Percentiles rank a stretch among this genome's conserved stretches.
Evolutionary conservation across 345 rosid species (phyloP).

Genomic region (Syzygium aqueum): DNA sequence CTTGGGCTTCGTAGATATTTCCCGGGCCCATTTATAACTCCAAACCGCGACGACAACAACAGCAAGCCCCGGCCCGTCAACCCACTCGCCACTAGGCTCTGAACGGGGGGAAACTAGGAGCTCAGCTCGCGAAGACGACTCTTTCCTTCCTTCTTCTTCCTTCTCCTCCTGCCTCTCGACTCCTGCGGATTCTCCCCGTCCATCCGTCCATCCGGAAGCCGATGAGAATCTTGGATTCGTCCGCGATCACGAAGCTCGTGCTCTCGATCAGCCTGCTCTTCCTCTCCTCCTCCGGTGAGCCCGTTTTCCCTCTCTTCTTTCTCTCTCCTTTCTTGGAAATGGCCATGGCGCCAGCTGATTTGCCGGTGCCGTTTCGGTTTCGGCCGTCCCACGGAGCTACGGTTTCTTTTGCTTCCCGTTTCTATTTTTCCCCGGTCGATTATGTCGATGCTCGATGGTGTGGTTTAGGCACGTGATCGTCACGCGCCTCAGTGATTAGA

Average conservation of each 20-base stretch:
- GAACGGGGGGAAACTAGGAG: neutral
- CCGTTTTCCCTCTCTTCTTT: neutral
- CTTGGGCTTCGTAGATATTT: neutral
- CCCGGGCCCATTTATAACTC: neutral
- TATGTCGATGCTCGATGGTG: neutral
- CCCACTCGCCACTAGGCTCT: neutral
- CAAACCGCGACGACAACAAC: neutral
- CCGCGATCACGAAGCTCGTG: neutral
- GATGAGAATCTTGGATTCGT: neutral
- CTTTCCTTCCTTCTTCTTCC: neutral
- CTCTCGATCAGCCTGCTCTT: conserved; percentile 14
- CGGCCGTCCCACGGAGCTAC: neutral
- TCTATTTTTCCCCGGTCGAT: neutral
- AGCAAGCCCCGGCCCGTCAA: neutral
- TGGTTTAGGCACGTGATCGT: neutral
- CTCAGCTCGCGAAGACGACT: neutral
- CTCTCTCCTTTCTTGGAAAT: neutral
- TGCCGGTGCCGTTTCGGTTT: neutral
- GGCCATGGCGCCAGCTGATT: neutral
- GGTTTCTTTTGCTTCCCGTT: neutral
- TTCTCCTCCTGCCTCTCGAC: neutral
- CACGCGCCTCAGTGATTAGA: neutral
- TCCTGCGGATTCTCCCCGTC: neutral
- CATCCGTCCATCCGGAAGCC: neutral
- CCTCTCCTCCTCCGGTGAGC: conserved; percentile 26